These are phyloP conservation scores for Cystobasidiaceae sp. DNA, from an alignment of 1,284 basidiomycete genomes.

Conservation along the genomic window DNA sequence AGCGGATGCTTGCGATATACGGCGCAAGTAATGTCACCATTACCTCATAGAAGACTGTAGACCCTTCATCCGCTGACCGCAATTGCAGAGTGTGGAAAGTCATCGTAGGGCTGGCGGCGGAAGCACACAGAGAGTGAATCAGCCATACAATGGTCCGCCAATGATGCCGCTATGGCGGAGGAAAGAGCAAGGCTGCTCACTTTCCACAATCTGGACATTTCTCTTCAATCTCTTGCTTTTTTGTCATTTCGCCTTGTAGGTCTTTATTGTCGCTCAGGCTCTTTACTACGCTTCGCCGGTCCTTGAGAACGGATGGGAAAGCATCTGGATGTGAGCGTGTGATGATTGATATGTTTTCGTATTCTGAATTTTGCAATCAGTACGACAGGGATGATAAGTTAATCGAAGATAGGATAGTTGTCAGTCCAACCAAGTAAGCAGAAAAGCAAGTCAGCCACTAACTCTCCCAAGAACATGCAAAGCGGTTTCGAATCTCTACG, in stretches of 20 bases:
- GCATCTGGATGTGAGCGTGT: conserved; percentile 89
- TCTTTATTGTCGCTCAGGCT: conserved; percentile 50
- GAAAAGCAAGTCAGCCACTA: neutral
- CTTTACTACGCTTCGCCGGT: conserved; percentile 77
- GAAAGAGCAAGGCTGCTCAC: neutral
- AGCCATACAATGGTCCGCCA: neutral
- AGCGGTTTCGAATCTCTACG: neutral
- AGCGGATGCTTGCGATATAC: neutral
- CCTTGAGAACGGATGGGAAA: conserved; percentile 81
- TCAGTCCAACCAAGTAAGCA: neutral
- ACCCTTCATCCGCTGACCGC: conserved; percentile 49
- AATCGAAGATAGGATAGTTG: neutral
- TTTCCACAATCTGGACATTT: conserved; percentile 81
- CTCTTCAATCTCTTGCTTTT: conserved; percentile 66
- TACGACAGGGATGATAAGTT: neutral
- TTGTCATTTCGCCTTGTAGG: neutral
- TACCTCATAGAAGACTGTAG: conserved; percentile 35
- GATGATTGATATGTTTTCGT: conserved; percentile 83
- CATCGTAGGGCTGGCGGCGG: conserved; percentile 20
- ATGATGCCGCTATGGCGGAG: neutral
- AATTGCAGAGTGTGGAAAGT: conserved; percentile 50
- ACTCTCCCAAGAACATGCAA: neutral
- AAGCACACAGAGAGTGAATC: neutral
- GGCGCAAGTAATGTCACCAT: neutral
- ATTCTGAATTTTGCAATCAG: conserved; percentile 60